phyloP scores from a whole-genome alignment of 1,139 yeast genomes.

The Suhomyces chickasaworum region DNA sequence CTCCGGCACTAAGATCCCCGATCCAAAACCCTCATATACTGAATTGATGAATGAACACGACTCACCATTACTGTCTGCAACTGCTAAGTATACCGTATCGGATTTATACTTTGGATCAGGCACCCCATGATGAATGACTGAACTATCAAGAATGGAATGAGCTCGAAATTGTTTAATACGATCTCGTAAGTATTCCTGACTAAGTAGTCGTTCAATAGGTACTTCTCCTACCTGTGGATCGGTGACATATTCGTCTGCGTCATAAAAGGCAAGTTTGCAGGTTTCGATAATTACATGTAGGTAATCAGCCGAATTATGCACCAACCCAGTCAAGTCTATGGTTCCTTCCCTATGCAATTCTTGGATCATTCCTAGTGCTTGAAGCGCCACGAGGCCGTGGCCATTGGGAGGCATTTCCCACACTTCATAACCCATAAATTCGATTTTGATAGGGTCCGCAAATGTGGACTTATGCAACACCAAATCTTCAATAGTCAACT shows the following conservation, averaged over 20 bases:
- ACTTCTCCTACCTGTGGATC: slow-evolving; percentile 54
- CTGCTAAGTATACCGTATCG: slow-evolving; percentile 78
- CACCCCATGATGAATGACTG: slow-evolving; percentile 51
- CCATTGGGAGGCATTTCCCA: slow-evolving; percentile 89
- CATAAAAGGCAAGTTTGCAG: slow-evolving; percentile 73
- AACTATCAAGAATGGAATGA: slow-evolving; percentile 42
- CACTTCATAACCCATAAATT: slow-evolving; percentile 44
- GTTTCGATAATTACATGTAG: slow-evolving; percentile 69
- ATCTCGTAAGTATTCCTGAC: slow-evolving; percentile 46
- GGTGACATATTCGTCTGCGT: slow-evolving; percentile 73
- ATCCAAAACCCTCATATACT: slow-evolving; percentile 70
- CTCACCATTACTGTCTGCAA: slow-evolving; percentile 70
- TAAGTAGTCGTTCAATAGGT: slow-evolving; percentile 38
- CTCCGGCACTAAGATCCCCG: slow-evolving; percentile 67
- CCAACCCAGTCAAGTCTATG: slow-evolving; percentile 46
- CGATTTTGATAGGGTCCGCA: slow-evolving; percentile 61
- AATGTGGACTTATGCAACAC: slow-evolving; percentile 56
- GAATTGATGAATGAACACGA: slow-evolving; percentile 85
- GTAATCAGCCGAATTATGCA: slow-evolving; percentile 73
- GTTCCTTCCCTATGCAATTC: slow-evolving; percentile 51
- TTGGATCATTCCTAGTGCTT: slow-evolving; percentile 66
- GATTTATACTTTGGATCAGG: slow-evolving; percentile 67
- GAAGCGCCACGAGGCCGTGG: slow-evolving; percentile 72
- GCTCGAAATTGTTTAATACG: slow-evolving; percentile 52
- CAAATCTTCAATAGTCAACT: slow-evolving; percentile 58